Base-by-base conservation (phyloP, 23 red algal genomes). In the Cyanidioschyzon merolae region DNA sequence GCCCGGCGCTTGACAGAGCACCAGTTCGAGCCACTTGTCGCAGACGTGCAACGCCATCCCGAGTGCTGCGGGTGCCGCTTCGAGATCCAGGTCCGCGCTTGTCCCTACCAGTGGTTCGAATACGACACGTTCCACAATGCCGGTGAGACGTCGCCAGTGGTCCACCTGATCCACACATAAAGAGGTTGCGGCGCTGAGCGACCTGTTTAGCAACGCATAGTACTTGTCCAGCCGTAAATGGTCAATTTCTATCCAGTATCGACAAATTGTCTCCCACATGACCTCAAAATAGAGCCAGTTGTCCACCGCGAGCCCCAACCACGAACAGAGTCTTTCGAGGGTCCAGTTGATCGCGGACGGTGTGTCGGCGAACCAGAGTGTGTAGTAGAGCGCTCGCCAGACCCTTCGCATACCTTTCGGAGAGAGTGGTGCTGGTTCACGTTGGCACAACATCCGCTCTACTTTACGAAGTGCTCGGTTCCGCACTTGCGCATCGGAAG, bases 301-400 rank as follows among this genome's bases (percentile, higher is more conserved):
- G 32, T 71, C 63, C 12, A 35, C 63, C 63, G 63, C 7, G 2
- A 71, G 12, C 63, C 32, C 16, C 63, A 71, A 7, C 63, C 21
- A 35, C 3, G n/a, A 35, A 25, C 21, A 25, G n/a, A 71, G 63
- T 27, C 63, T 7, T 27, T 35, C n/a, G 63, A 71, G 7, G 16
- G 32, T 35, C 29, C n/a, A 7, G 7, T 71, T 27, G 29, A 71
- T 71, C n/a, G 29, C 12, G 29, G 32, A 7, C 63, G 63, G 63
- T 7, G 12, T 25, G 29, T 71, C 63, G 2, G 63, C 63, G 29
- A 71, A 71, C 63, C 63, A 71, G n/a, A 71, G 63, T 7, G 29
- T 27, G 63, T 71, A 71, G 30, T 32, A 71, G 7, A 71, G 63
- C 63, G 63, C 63, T 71, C 63, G 12, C 63, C 63, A 71, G n/a